Evolutionary conservation across 371 early-diverging fungal genomes (phyloP).

Genomic region (Umbelopsis sp.): DNA sequence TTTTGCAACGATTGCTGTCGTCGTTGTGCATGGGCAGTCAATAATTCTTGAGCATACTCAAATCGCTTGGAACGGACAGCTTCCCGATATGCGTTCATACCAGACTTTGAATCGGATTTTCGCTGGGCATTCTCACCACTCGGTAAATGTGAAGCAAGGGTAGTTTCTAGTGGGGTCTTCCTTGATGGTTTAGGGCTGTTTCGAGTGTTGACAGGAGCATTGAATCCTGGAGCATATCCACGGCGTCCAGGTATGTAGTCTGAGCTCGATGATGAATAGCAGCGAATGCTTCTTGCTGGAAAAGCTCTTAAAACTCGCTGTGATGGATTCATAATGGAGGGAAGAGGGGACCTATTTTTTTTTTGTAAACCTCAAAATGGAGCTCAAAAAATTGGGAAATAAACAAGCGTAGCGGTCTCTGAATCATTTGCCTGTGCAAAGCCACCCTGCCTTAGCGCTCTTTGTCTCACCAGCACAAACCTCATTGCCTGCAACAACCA

Average conservation of each 20-base stretch:
- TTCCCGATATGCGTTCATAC: constrained; percentile 38
- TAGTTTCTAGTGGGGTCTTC: constrained; percentile 10
- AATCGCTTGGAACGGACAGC: constrained; percentile 40
- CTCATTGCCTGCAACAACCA: constrained; percentile 13
- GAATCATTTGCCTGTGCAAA: neutral
- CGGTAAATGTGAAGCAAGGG: constrained; percentile 12
- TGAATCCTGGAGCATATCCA: constrained; percentile 46
- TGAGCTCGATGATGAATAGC: constrained; percentile 8
- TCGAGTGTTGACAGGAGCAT: constrained; percentile 43
- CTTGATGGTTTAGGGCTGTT: constrained; percentile 32
- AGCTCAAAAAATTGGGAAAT: constrained; percentile 11
- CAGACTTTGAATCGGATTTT: neutral
- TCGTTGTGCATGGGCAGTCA: constrained; percentile 41
- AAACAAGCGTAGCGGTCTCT: constrained; percentile 1
- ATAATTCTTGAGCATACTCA: constrained; percentile 47
- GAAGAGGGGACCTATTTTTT: neutral
- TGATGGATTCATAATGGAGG: constrained; percentile 6
- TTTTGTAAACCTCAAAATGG: no score
- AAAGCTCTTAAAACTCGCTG: constrained; percentile 1
- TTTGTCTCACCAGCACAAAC: neutral
- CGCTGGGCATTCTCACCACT: neutral
- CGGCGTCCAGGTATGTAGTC: constrained; percentile 31
- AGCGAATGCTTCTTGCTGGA: constrained; percentile 1
- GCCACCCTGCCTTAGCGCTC: neutral
- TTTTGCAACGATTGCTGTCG: constrained; percentile 29